Conservation (phyloP, 202 grass and related monocot genomes). For the Brachypodium distachyon region DNA sequence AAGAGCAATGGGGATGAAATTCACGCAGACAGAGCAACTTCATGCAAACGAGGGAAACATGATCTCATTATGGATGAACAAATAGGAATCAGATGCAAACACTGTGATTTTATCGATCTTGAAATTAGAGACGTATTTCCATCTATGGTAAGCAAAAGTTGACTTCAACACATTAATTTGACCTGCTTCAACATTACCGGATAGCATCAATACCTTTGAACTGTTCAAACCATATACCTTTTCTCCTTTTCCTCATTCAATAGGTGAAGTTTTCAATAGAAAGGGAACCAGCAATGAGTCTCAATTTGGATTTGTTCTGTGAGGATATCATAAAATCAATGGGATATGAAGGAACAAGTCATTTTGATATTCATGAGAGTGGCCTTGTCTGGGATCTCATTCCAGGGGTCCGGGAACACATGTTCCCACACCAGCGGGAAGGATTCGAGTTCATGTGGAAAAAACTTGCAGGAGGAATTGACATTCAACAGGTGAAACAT, state of each 20-base stretch:
- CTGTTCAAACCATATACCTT: neutral
- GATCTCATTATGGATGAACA: slow-evolving; percentile 64
- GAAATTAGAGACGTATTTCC: slow-evolving; percentile 72
- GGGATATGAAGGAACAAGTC: slow-evolving; percentile 2
- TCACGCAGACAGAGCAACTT: neutral
- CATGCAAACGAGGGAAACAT: slow-evolving; percentile 44
- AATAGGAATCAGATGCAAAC: slow-evolving; percentile 57
- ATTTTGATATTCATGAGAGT: neutral
- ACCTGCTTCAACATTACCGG: neutral
- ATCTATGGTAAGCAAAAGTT: slow-evolving; percentile 43
- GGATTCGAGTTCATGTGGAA: slow-evolving; percentile 84
- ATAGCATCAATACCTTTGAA: neutral
- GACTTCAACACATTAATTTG: neutral
- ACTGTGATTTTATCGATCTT: slow-evolving; percentile 48
- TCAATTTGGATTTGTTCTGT: slow-evolving; percentile 10
- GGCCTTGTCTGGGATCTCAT: slow-evolving; percentile 72
- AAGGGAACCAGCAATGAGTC: neutral
- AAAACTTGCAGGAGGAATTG: slow-evolving; percentile 45
- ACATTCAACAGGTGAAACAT: slow-evolving; percentile 32
- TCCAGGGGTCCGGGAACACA: slow-evolving; percentile 41
- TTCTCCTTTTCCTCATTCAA: neutral
- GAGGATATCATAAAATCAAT: slow-evolving; percentile 35
- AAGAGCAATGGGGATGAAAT: neutral
- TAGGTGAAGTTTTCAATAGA: neutral
- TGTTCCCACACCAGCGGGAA: slow-evolving; percentile 65